Conservation (phyloP, 768 basidiomycete genomes). For the Megacollybia marginata region DNA sequence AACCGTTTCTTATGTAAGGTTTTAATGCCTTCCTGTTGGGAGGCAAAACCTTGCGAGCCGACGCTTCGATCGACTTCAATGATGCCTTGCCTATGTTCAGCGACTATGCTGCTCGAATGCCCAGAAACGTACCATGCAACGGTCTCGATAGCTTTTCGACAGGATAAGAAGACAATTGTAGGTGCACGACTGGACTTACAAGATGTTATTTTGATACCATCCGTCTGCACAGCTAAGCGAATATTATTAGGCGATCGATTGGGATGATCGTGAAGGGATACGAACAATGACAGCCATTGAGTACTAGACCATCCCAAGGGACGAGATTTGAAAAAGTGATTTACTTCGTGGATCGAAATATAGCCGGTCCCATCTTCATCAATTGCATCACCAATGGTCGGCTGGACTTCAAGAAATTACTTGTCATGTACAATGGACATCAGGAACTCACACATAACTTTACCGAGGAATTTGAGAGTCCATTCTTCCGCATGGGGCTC, state of each 20-base stretch:
- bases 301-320: constrained; percentile 15
- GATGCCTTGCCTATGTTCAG: not conserved
- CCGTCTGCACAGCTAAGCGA: constrained; percentile 17
- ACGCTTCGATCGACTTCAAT: constrained; percentile 1
- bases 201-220: constrained; percentile 18
- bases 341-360: constrained; percentile 15
- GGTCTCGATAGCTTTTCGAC: constrained; percentile 3
- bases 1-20: constrained; percentile 8
- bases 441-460: constrained; percentile 14
- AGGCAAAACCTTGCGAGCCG: not conserved
- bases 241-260: not conserved
- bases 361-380: constrained; percentile 18
- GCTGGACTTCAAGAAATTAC: constrained; percentile 10
- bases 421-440: not conserved
- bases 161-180: too few relatives aligned
- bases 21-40: constrained; percentile 2
- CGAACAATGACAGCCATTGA: constrained; percentile 14
- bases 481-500: constrained; percentile 11
- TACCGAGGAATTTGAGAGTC: constrained; percentile 15
- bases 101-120: not conserved
- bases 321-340: constrained; percentile 14
- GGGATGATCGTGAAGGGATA: not conserved
- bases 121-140: constrained; percentile 4
- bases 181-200: constrained; percentile 4
- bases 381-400: constrained; percentile 17